These are phyloP conservation scores for Scedosporium aurantiacum DNA, from an alignment of 2,329 filamentous ascomycete genomes.

Conservation along the genomic window DNA sequence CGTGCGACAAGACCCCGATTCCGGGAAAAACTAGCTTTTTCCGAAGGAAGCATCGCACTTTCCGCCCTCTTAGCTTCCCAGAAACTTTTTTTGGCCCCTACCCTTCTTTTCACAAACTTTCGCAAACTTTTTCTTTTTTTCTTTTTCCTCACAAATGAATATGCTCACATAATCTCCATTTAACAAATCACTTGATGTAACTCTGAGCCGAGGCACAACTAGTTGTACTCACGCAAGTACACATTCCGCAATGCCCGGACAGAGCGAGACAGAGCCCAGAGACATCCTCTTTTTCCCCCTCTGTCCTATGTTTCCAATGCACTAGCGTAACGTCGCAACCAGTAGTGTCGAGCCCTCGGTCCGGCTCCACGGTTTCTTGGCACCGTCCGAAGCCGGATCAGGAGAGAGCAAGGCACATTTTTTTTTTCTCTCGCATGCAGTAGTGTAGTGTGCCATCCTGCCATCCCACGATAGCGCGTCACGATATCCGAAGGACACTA, in stretches of 20 bases:
- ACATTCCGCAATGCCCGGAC: no score
- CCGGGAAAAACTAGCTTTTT: background rate
- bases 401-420: background rate
- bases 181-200: no score
- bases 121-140: background rate
- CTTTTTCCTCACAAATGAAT: background rate
- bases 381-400: constrained; percentile 1
- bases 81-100: background rate
- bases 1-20: background rate
- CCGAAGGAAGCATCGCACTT: no score
- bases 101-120: background rate
- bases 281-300: no score
- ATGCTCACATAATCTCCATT: no score
- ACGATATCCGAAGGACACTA: no score
- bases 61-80: no score
- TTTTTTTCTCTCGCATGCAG: background rate
- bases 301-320: background rate
- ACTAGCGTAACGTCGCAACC: background rate
- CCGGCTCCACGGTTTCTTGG: background rate
- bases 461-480: no score
- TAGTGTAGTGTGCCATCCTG: background rate
- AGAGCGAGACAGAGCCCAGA: no score
- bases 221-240: no score
- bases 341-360: background rate
- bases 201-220: no score